These are phyloP conservation scores for Aspergillus incahuasiensis DNA, from an alignment of 495 filamentous ascomycete species.

Conservation along the genomic window DNA sequence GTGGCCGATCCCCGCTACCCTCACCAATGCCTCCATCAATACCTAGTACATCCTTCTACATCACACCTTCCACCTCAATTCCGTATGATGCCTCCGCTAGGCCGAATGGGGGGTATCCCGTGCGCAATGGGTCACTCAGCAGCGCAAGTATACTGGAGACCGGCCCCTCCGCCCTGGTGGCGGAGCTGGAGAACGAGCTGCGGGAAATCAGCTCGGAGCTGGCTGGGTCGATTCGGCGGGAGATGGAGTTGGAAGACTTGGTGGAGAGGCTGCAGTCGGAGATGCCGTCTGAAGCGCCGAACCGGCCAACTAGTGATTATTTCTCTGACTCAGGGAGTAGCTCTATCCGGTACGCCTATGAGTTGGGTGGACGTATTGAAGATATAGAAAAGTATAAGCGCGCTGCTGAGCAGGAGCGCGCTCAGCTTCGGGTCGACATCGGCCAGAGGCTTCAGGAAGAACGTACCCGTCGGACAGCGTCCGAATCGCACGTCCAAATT, in stretches of 20 bases:
- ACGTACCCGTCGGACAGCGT: constrained; percentile 61
- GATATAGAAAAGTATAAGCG: constrained; percentile 81
- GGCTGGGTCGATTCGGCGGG: constrained; percentile 84
- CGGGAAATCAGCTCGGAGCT: constrained; percentile 88
- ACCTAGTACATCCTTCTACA: constrained; percentile 37
- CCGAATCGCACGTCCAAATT: constrained; percentile 76
- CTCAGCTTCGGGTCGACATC: constrained; percentile 77
- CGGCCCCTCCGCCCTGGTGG: constrained; percentile 48
- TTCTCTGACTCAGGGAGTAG: constrained; percentile 94
- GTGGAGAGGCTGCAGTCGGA: constrained; percentile 82
- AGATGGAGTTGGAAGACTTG: constrained; percentile 95
- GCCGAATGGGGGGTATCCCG: constrained; percentile 37
- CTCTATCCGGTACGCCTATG: constrained; percentile 67
- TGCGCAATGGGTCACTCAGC: constrained; percentile 32
- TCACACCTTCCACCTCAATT: constrained; percentile 27
- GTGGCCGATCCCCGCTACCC: constrained; percentile 52
- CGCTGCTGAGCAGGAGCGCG: constrained; percentile 85
- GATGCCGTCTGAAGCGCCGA: constrained; percentile 42
- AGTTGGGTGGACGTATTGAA: constrained; percentile 63
- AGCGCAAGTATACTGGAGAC: constrained; percentile 38
- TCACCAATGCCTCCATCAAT: constrained; percentile 52
- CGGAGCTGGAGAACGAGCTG: constrained; percentile 88
- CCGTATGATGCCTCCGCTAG: constrained; percentile 41
- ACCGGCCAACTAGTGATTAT: constrained; percentile 89
- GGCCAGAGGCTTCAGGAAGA: constrained; percentile 82